A percentile compares a stretch with the other conserved stretches of the same genome.
phyloP scores from a whole-genome alignment of 208 protist genomes.

The Acanthamoeba lugdunensis region DNA sequence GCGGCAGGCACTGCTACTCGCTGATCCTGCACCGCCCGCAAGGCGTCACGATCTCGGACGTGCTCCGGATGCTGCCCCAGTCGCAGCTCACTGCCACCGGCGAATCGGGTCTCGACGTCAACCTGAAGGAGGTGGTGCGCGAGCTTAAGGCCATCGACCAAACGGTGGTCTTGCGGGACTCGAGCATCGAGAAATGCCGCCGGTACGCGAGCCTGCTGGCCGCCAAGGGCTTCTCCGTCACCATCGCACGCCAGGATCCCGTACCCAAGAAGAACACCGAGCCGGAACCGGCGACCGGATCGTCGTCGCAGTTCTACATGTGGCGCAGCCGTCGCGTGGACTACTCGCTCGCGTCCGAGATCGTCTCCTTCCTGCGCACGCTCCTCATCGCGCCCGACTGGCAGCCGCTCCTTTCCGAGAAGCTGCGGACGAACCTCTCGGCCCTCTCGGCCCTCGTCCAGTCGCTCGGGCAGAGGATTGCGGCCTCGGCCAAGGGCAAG shows the following conservation, averaged over 20 bases:
- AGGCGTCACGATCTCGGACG: slow-evolving; percentile 2
- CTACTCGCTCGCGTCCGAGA: slow-evolving; percentile 49
- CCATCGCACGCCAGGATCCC: slow-evolving; percentile 28
- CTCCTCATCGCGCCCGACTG: slow-evolving; percentile 9
- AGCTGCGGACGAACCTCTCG: background rate
- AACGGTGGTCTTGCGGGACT: slow-evolving; percentile 12
- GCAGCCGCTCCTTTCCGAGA: background rate
- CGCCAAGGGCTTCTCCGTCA: slow-evolving; percentile 42
- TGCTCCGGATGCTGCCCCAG: slow-evolving; percentile 53
- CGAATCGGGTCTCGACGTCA: slow-evolving; percentile 29
- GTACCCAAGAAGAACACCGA: slow-evolving; percentile 40
- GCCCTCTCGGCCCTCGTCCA: background rate
- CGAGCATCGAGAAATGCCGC: slow-evolving; percentile 57
- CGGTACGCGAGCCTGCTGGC: slow-evolving; percentile 23
- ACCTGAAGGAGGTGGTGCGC: slow-evolving; percentile 30
- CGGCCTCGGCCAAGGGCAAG: background rate
- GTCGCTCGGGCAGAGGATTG: background rate
- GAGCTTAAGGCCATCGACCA: slow-evolving; percentile 55
- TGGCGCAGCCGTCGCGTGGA: slow-evolving; percentile 55
- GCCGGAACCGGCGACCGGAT: background rate
- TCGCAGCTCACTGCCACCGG: background rate
- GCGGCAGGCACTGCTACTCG: background rate
- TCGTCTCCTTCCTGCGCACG: slow-evolving; percentile 30
- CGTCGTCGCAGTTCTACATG: slow-evolving; percentile 35
- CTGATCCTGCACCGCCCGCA: slow-evolving; percentile 22